Base-by-base conservation (phyloP, 179 eudicot genomes). In the Spinacia oleracea region DNA sequence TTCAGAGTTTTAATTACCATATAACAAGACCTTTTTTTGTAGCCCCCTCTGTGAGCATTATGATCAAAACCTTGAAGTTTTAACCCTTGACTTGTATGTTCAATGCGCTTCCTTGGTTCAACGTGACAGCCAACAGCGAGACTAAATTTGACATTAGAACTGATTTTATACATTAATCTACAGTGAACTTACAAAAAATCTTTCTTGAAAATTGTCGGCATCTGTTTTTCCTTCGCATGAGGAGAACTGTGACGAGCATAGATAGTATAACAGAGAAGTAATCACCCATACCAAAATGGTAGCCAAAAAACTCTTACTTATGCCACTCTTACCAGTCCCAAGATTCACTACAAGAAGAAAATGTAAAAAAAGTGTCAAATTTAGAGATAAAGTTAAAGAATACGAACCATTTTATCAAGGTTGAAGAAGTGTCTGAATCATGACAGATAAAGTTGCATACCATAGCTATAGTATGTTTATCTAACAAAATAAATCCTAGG, bases 41-140 rank as follows among this genome's bases (percentile, higher is more conserved):
- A 83, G 70, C 87, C 82, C 72, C 90, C 88, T 79, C 93, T 84
- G 73, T 83, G 89, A 83, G 65, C 84, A 86, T 81, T 87, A 34
- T 73, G 88, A 78, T 89, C 91, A 78, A 81, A 59, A 73, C 83
- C 56, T 75, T 62, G 60, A 29, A 77, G 12, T 77, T 83, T 91
- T 43, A 69, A 78, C 60, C 80, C 84, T 77, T 85, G 88, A 79
- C 69, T 83, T 63, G 51, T 74, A 83, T 62, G 64, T 55, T 93
- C 96, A 76, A 74, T 60, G 31, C 69, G 88, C 76, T 82, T 87
- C 85, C 85, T 85, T 14, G 87, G 80, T 51, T 90, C 89, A 29
- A 16, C 71, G 67, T 71, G 84, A 75, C 78, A n/a, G n/a, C n/a
- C n/a, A n/a, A n/a, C n/a, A n/a, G n/a, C n/a, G n/a, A n/a, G n/a